A percentile compares a stretch with the other conserved stretches of the same genome.
phyloP scores from a whole-genome alignment of 495 filamentous ascomycete species.

The Annulohypoxylon nitens region DNA sequence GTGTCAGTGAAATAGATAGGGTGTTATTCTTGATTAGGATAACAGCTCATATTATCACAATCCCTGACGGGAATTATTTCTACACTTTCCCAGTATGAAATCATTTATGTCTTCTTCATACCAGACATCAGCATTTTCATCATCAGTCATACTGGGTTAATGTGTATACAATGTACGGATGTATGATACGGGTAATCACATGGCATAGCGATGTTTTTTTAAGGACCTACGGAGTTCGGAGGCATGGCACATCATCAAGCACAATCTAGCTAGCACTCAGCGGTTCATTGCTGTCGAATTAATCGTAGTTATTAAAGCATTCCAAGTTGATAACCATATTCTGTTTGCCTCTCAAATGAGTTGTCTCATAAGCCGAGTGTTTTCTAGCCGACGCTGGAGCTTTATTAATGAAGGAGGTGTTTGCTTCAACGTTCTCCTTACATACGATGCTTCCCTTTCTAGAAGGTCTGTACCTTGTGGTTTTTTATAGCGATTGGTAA shows the following conservation, averaged over 20 bases:
- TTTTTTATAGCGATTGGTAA: neutral
- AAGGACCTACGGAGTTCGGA: slow-evolving; percentile 16
- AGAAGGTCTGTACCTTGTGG: slow-evolving; percentile 10
- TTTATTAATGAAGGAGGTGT: neutral
- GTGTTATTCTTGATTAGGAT: neutral
- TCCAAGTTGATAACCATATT: slow-evolving; percentile 16
- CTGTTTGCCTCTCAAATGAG: neutral
- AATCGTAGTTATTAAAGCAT: slow-evolving; percentile 41
- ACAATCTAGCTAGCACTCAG: slow-evolving; percentile 15
- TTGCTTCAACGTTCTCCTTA: neutral
- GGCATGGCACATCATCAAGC: slow-evolving; percentile 2
- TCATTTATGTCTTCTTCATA: neutral
- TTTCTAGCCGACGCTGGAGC: neutral
- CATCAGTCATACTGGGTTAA: slow-evolving; percentile 22
- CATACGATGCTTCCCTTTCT: slow-evolving; percentile 11
- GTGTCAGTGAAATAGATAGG: slow-evolving; percentile 6
- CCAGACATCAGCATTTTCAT: neutral
- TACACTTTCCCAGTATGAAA: slow-evolving; percentile 9
- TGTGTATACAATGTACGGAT: slow-evolving; percentile 43
- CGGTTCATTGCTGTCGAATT: slow-evolving; percentile 30
- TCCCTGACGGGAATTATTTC: slow-evolving; percentile 9
- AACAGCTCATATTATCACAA: neutral
- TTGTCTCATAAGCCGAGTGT: neutral
- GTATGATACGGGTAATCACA: slow-evolving; percentile 37
- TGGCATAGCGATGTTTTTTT: slow-evolving; percentile 47